phyloP scores from a whole-genome alignment of 345 rosid species.

The Arabis hirsuta region DNA sequence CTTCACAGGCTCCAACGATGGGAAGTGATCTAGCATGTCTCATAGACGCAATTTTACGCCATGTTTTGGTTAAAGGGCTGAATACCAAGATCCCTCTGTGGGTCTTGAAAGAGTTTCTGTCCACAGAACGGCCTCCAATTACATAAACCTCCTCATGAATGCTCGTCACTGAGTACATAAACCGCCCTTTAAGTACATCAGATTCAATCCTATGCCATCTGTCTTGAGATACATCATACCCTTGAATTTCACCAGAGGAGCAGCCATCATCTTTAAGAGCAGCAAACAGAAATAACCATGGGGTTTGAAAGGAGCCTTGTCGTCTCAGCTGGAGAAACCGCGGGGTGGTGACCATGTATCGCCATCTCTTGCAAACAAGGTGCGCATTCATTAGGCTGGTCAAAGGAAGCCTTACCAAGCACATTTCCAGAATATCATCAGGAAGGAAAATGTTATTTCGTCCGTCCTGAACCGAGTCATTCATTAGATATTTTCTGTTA shows the following conservation, averaged over 20 bases:
- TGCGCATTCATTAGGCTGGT: conserved; percentile 83
- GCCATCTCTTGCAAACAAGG: conserved; percentile 97
- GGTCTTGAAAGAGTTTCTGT: conserved; percentile 79
- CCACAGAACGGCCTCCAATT: conserved; percentile 90
- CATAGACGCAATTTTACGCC: conserved; percentile 84
- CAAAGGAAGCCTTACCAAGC: conserved; percentile 88
- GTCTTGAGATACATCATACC: conserved; percentile 71
- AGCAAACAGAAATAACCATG: conserved; percentile 93
- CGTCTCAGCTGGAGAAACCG: conserved; percentile 78
- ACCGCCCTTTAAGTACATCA: conserved; percentile 73
- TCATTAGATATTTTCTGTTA: conserved; percentile 54
- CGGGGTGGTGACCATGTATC: conserved; percentile 65
- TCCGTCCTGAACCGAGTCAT: conserved; percentile 49
- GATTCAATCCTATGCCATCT: conserved; percentile 82
- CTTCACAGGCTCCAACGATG: conserved; percentile 74
- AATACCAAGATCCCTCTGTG: conserved; percentile 83
- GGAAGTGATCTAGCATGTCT: conserved; percentile 87
- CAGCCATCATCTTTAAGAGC: conserved; percentile 76
- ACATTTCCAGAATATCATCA: conserved; percentile 87
- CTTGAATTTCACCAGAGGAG: conserved; percentile 84
- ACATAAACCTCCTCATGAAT: conserved; percentile 76
- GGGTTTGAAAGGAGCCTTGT: conserved; percentile 68
- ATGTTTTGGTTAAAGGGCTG: conserved; percentile 78
- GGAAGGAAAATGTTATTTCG: conserved; percentile 79
- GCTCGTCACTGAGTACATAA: conserved; percentile 82